Percentiles rank a stretch among this genome's conserved stretches.
Evolutionary conservation across 257 asterid species (phyloP).

Genomic region (Solanum okadae): DNA sequence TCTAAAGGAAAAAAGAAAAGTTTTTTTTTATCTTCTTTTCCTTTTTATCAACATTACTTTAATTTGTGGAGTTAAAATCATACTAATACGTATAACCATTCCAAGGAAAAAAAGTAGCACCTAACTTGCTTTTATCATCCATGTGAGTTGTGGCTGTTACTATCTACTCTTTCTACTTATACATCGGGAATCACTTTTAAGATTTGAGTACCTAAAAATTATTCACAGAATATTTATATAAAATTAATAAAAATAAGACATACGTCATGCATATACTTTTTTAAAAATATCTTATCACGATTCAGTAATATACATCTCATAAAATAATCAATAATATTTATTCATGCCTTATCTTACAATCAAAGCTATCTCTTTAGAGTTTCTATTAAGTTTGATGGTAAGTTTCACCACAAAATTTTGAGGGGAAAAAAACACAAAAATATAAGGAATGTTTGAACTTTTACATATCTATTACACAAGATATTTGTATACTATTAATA

Average conservation of each 20-base stretch:
- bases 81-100: neutral
- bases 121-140: neutral
- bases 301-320: neutral
- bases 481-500: neutral
- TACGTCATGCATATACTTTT: neutral
- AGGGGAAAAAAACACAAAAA: neutral
- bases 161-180: neutral
- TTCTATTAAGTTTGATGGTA: neutral
- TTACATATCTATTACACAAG: neutral
- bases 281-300: neutral
- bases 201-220: neutral
- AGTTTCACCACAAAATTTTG: neutral
- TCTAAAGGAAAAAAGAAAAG: neutral
- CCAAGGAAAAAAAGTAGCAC: neutral
- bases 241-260: neutral
- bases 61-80: neutral
- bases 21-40: neutral
- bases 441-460: neutral
- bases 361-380: neutral
- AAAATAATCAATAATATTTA: neutral
- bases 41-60: neutral
- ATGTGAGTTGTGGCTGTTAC: neutral
- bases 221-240: neutral
- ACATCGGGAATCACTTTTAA: neutral
- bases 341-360: neutral